These are phyloP conservation scores for Backusella tuberculispora DNA, from an alignment of 192 early-diverging fungal genomes.

Conservation along the genomic window DNA sequence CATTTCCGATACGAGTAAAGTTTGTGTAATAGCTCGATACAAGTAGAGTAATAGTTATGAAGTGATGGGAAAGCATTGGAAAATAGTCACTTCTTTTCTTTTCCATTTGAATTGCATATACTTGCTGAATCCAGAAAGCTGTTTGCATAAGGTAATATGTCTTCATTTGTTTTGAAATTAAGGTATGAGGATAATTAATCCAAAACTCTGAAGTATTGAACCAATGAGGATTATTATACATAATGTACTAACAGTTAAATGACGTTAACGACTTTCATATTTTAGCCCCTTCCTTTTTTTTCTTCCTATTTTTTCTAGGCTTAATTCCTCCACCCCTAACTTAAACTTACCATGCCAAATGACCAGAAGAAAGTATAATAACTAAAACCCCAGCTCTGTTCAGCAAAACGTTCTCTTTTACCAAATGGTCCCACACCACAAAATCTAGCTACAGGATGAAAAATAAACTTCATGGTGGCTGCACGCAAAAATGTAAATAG, in stretches of 20 bases:
- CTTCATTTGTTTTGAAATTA: conserved; percentile 58
- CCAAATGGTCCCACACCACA: conserved; percentile 39
- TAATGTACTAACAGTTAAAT: conserved; percentile 44
- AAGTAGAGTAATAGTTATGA: conserved; percentile 70
- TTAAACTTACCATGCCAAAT: conserved; percentile 58
- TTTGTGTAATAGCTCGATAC: conserved; percentile 64
- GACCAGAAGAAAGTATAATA: conserved; percentile 69
- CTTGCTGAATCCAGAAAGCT: conserved; percentile 76
- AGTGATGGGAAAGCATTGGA: conserved; percentile 72
- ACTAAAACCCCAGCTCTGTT: conserved; percentile 67
- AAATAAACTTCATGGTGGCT: conserved; percentile 49
- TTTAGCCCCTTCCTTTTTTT: neutral
- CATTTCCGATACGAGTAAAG: conserved; percentile 76
- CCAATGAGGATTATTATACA: conserved; percentile 72
- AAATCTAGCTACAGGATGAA: conserved; percentile 43
- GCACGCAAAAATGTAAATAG: conserved; percentile 62
- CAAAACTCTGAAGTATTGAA: conserved; percentile 67
- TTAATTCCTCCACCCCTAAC: neutral
- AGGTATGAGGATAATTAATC: conserved; percentile 68
- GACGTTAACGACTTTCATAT: conserved; percentile 15
- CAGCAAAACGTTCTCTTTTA: conserved; percentile 60
- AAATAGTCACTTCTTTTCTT: conserved; percentile 72
- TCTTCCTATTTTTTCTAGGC: too few relatives aligned
- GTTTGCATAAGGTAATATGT: conserved; percentile 74
- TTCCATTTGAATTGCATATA: conserved; percentile 72